Conservation (phyloP, 2,329 filamentous ascomycete species). For the Aspergillus sp. region DNA sequence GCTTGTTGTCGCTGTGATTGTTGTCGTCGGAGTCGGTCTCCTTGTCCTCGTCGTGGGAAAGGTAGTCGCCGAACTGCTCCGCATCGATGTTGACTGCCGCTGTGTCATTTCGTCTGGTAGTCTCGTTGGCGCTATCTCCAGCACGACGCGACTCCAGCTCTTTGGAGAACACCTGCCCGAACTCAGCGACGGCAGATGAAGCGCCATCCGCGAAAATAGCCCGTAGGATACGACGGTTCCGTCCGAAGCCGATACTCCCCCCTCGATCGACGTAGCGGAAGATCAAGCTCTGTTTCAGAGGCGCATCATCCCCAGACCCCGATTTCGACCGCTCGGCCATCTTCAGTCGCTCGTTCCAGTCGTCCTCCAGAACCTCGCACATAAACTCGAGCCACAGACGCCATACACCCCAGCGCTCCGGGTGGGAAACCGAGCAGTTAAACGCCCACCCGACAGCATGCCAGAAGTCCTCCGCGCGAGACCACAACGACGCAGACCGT, state of each 20-base stretch:
- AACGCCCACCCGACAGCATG: conserved; percentile 82
- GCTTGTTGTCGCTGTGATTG: conserved; percentile 1
- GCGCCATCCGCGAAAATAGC: conserved; percentile 40
- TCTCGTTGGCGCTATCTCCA: conserved; percentile 14
- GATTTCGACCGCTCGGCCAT: conserved; percentile 8
- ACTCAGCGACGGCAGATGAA: conserved; percentile 29
- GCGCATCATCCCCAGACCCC: conserved; percentile 4
- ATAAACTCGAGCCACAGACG: conserved; percentile 69
- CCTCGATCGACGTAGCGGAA: conserved; percentile 31
- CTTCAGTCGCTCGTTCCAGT: conserved; percentile 31
- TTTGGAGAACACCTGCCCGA: conserved; percentile 35
- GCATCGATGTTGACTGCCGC: conserved; percentile 37
- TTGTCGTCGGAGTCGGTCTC: conserved; percentile 19
- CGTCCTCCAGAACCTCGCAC: conserved; percentile 35
- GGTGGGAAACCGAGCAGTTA: conserved; percentile 69
- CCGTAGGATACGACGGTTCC: conserved; percentile 34
- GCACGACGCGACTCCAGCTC: conserved; percentile 31
- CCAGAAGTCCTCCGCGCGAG: conserved; percentile 80
- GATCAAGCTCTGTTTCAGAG: conserved; percentile 32
- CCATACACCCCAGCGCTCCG: conserved; percentile 73
- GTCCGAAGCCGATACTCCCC: conserved; percentile 20
- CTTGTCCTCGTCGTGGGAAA: conserved; percentile 29
- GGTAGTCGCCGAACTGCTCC: conserved; percentile 39
- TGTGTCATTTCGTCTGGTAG: conserved; percentile 31
- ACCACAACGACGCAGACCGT: conserved; percentile 59